Conservation (phyloP, 345 rosid species). For the Arabis hirsuta region DNA sequence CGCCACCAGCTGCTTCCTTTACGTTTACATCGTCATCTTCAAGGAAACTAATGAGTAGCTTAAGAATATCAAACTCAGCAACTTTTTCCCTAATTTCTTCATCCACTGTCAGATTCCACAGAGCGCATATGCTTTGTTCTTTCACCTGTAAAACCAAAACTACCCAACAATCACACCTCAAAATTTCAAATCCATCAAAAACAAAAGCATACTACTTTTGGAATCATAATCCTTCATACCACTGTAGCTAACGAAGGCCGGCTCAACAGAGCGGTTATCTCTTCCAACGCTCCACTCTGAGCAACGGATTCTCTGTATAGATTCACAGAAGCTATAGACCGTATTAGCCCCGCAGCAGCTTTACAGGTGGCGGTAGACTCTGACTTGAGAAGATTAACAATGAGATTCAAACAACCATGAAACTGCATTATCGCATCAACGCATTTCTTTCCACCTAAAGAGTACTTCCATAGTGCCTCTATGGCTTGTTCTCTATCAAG, state of each 20-base stretch:
- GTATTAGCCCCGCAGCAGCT: conserved; percentile 88
- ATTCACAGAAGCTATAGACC: conserved; percentile 71
- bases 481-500: conserved; percentile 86
- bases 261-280: conserved; percentile 63
- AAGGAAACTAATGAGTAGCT: conserved; percentile 61
- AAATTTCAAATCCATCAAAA: conserved; percentile 29
- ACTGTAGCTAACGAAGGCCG: conserved; percentile 67
- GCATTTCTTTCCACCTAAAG: conserved; percentile 82
- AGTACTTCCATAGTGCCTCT: conserved; percentile 76
- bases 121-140: conserved; percentile 72
- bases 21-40: conserved; percentile 69
- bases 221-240: conserved; percentile 56
- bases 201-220: background rate
- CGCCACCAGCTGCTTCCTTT: conserved; percentile 88
- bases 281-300: conserved; percentile 86
- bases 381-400: conserved; percentile 71
- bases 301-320: conserved; percentile 74
- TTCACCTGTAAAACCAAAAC: conserved; percentile 57
- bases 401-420: conserved; percentile 76
- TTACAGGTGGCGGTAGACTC: conserved; percentile 63
- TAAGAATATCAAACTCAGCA: conserved; percentile 60
- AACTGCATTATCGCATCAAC: conserved; percentile 77
- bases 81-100: conserved; percentile 66
- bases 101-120: conserved; percentile 90
- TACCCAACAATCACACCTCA: conserved; percentile 29